These are phyloP conservation scores for Cryptococcus deneoformans DNA, from an alignment of 1,284 basidiomycete genomes.

Conservation along the genomic window DNA sequence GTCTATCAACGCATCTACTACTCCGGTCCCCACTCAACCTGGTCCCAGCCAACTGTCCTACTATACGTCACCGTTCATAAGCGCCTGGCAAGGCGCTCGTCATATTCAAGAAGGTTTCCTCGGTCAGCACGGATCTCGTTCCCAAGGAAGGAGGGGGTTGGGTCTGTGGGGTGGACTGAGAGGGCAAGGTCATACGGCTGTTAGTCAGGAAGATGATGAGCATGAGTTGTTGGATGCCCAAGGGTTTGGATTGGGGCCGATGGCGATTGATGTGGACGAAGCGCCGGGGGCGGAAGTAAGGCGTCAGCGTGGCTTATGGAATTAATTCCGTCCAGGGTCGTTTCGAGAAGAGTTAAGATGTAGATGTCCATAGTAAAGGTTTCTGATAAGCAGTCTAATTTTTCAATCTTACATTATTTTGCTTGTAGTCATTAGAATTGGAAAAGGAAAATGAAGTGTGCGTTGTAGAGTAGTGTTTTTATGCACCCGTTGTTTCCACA, in stretches of 20 bases:
- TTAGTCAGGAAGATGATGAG: constrained; percentile 21
- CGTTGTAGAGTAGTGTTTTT: too few species aligned
- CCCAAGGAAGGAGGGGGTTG: background rate
- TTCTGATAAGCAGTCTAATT: too few species aligned
- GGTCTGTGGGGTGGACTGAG: constrained; percentile 9
- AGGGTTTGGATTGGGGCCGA: constrained; percentile 38
- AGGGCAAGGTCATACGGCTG: constrained; percentile 28
- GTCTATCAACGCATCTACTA: constrained; percentile 9
- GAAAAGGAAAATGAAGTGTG: background rate
- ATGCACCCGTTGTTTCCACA: too few species aligned
- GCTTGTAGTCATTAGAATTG: background rate
- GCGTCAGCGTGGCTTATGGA: constrained; percentile 19
- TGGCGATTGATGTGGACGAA: constrained; percentile 17
- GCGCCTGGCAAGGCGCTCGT: constrained; percentile 30
- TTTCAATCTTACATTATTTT: background rate
- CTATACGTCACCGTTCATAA: constrained; percentile 35
- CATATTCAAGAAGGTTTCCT: constrained; percentile 43
- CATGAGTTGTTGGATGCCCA: constrained; percentile 43
- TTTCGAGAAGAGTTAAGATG: background rate
- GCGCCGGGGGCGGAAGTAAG: constrained; percentile 3
- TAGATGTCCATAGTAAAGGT: background rate
- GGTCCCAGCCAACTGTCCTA: constrained; percentile 30
- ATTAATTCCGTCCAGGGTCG: background rate
- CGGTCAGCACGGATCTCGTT: constrained; percentile 31
- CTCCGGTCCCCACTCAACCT: constrained; percentile 11